phyloP scores from a whole-genome alignment of 2,329 filamentous ascomycete species.

The Phoma sp. region DNA sequence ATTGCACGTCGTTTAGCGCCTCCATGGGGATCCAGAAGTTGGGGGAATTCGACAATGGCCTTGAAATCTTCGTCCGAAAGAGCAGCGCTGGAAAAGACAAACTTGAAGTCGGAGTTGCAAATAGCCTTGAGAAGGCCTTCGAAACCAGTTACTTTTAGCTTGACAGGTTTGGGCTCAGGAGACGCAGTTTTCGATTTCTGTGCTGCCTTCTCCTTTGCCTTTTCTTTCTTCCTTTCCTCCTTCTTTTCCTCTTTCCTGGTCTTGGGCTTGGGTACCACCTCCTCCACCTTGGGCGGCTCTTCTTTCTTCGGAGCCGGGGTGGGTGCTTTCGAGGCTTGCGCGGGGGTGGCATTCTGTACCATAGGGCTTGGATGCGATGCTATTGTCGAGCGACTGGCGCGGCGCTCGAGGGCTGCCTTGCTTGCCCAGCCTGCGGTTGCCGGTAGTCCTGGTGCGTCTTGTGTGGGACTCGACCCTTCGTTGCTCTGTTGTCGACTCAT shows the following conservation, averaged over 20 bases:
- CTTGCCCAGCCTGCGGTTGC: slow-evolving; percentile 93
- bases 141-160: slow-evolving; percentile 37
- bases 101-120: slow-evolving; percentile 57
- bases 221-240: slow-evolving; percentile 28
- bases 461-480: slow-evolving; percentile 67
- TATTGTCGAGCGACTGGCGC: slow-evolving; percentile 81
- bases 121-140: slow-evolving; percentile 51
- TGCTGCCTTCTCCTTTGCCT: slow-evolving; percentile 38
- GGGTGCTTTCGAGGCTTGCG: slow-evolving; percentile 37
- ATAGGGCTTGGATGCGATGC: slow-evolving; percentile 84
- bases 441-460: slow-evolving; percentile 86
- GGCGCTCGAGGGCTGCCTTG: slow-evolving; percentile 71
- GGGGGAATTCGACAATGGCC: slow-evolving; percentile 68
- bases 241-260: slow-evolving; percentile 35
- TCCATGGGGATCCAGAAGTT: slow-evolving; percentile 82
- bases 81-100: slow-evolving; percentile 58
- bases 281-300: slow-evolving; percentile 36
- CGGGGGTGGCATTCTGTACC: slow-evolving; percentile 56
- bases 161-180: slow-evolving; percentile 30
- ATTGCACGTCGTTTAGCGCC: slow-evolving; percentile 81
- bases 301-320: slow-evolving; percentile 31
- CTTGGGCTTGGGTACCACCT: slow-evolving; percentile 34
- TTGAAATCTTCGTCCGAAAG: slow-evolving; percentile 57
- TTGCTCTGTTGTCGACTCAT: slow-evolving; percentile 82
- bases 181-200: slow-evolving; percentile 39